Conservation (phyloP, 1,284 basidiomycete species). For the Ganoderma sinense region DNA sequence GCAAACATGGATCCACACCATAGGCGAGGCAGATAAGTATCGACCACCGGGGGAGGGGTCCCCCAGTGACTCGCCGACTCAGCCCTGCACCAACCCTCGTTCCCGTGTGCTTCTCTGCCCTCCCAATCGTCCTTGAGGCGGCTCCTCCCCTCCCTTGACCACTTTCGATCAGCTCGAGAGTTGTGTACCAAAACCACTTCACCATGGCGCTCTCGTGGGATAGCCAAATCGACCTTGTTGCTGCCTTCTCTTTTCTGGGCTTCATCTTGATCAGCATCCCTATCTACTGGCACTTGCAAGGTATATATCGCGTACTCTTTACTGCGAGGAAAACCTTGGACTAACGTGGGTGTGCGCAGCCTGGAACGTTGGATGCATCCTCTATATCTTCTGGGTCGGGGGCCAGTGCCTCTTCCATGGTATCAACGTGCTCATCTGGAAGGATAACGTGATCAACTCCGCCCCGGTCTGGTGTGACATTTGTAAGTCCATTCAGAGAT, state of each 20-base stretch:
- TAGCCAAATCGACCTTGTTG: background rate
- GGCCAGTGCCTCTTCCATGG: constrained; percentile 60
- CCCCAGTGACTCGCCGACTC: background rate
- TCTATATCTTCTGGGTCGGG: constrained; percentile 69
- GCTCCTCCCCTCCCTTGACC: too few species aligned
- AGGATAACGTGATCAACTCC: constrained; percentile 57
- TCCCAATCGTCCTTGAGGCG: background rate
- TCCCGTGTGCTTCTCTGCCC: background rate
- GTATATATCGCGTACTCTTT: constrained; percentile 35
- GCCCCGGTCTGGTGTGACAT: constrained; percentile 83
- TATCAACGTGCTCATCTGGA: constrained; percentile 75
- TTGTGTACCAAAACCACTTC: background rate
- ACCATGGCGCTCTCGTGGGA: background rate
- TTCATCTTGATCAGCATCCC: constrained; percentile 47
- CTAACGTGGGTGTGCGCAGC: constrained; percentile 32
- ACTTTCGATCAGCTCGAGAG: background rate
- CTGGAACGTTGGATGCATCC: constrained; percentile 62
- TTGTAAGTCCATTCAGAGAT: constrained; percentile 49
- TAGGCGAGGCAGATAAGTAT: background rate
- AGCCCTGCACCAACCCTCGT: background rate
- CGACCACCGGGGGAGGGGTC: background rate
- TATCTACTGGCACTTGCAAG: constrained; percentile 66
- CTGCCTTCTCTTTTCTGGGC: constrained; percentile 18
- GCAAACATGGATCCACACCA: background rate
- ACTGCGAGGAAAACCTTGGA: background rate